Base-by-base conservation (phyloP, 768 basidiomycete species). In the Phylloporus rhodoxanthus region DNA sequence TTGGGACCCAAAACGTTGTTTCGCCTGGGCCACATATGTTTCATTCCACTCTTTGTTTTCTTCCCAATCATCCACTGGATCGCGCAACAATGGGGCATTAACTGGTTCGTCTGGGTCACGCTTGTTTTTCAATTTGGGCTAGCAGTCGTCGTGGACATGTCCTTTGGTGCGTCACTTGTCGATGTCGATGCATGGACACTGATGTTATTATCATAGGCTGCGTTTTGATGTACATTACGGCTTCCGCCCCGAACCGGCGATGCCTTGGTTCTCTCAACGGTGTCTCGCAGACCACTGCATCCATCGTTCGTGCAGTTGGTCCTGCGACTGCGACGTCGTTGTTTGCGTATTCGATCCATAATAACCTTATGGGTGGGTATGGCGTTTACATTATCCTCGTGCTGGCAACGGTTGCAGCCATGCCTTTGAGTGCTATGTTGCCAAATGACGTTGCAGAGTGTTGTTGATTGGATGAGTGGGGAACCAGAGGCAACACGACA, bases 181-280 rank as follows among this genome's bases (percentile, higher is more conserved):
- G 5, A 32, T 21, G 17, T 30, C 15, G 25, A 7, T 47, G 8
- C 10, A 55, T 63, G 17, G 8, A 26, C 28, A 13, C 39, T 51
- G 47, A 47, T 47, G 9, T 14, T 19, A 17, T 8, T 15, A 9
- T 50, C 32, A 3, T 29, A 85, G 85, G 83, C 10, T 80, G 84
- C 39, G 71, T 85, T 36, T 79, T 87, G 58, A 85, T 88, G 53
- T 84, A 79, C 57, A 82, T 88, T 51, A 74, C 78, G 10, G 76
- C 79, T 21, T 72, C 85, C 23, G 71, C 86, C 0, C 85, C 87
- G 7, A 85, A 85, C 55, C 73, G 73, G 46, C 76, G 79, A 26
- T 79, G 79, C 4, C 72, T 87, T n/a, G 86, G 85, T 33, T 75
- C 83, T 6, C 81, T 81, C 19, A 85, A 87, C 56, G 86, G 86